Conservation (phyloP, 176 grass and related monocot genomes). For the Rhynchospora tenuis region DNA sequence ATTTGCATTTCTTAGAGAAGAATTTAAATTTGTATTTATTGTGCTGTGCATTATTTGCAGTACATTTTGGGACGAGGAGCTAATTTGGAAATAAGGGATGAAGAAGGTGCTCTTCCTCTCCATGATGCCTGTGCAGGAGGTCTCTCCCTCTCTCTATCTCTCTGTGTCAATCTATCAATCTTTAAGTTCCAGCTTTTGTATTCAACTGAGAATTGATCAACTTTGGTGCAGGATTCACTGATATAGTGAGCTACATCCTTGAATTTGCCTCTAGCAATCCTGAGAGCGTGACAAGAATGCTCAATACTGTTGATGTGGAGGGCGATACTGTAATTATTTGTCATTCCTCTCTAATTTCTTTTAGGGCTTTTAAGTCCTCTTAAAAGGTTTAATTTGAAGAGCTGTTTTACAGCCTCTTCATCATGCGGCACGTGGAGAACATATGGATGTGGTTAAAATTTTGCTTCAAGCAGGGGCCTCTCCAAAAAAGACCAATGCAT, state of each 20-base stretch:
- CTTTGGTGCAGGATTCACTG: conserved; percentile 55
- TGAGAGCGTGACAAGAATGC: conserved; percentile 40
- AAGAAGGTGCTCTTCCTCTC: conserved; percentile 91
- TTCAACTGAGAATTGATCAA: not conserved
- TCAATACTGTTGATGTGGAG: conserved; percentile 68
- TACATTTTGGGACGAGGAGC: conserved; percentile 65
- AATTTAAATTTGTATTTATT: not conserved
- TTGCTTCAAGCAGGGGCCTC: conserved; percentile 70
- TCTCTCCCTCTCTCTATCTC: conserved; percentile 4
- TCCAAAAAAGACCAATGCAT: conserved; percentile 59
- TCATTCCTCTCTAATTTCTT: not conserved
- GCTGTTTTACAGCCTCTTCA: conserved; percentile 60
- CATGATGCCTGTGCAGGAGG: conserved; percentile 98
- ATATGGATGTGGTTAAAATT: conserved; percentile 65
- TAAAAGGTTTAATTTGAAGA: not conserved
- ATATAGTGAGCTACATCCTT: conserved; percentile 69
- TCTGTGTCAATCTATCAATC: not conserved
- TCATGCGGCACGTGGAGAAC: conserved; percentile 90
- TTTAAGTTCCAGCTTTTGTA: not conserved
- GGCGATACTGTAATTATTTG: conserved; percentile 67
- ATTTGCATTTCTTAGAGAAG: not conserved
- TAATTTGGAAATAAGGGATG: conserved; percentile 87
- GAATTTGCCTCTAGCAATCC: conserved; percentile 46
- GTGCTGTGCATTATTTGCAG: conserved; percentile 21
- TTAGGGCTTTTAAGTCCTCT: not conserved